Base-by-base conservation (phyloP, 208 protist species). In the Wallacemonas sp. region DNA sequence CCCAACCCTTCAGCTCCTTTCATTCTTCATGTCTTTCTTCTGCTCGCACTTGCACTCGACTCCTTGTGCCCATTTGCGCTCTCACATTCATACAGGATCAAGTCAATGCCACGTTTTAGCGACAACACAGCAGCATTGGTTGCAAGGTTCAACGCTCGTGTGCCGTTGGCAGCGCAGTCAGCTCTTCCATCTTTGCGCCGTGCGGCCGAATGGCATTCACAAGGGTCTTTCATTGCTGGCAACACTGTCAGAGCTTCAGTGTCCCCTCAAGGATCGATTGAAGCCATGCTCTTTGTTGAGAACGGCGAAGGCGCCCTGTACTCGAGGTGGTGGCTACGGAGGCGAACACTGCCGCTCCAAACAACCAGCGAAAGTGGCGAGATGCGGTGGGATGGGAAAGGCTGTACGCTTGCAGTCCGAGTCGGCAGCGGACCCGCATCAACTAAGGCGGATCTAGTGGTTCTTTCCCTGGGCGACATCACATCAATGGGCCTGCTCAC, bases 251-350 rank as follows among this genome's bases (percentile, higher is more conserved):
- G 27, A 11, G 31, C 5, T 17, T 42, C n/a, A 17, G 6, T 31
- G 4, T 2, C 8, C 27, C 12, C 26, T 24, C 21, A 36, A 22
- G 39, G 21, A 3, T 22, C 11, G 6, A 6, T 45, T 24, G 51
- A 59, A 2, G 45, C 72, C 1, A 58, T 45, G 19, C 75, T 67
- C 54, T 49, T 60, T 19, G 36, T 75, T 28, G 27, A 45, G 17
- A 55, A 72, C 31, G 47, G 30, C 9, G 24, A 67, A 2, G 51
- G 68, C 8, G 28, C 64, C 22, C 31, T 67, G 22, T n/a, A 62
- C 33, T 31, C 62, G 11, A 55, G 54, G 5, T 80, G 68, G 74
- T 80, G 74, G 68, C 53, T 69, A 3, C 63, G 60, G 26, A 38
- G 22, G 45, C 68, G 63, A 27, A 55, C 68, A 15, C 62, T 68